Evolutionary conservation across 371 early-diverging fungal species (phyloP).

Genomic region (Choanephora cucurbitarum): DNA sequence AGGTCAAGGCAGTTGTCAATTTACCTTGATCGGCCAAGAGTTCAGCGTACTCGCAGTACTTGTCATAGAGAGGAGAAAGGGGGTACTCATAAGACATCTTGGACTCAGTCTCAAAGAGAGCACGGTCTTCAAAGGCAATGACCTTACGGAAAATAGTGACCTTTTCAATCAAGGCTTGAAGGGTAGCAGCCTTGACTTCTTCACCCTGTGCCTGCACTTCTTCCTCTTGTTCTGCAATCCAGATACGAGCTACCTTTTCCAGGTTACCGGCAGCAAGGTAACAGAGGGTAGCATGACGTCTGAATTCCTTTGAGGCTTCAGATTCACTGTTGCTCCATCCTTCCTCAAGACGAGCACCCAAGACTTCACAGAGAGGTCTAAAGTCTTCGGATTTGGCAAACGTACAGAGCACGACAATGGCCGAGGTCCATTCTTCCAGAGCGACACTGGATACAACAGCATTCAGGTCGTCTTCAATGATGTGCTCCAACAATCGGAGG

Average conservation of each 20-base stretch:
- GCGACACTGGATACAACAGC: conserved; percentile 81
- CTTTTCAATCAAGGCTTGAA: conserved; percentile 89
- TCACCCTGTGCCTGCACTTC: conserved; percentile 34
- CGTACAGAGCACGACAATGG: conserved; percentile 89
- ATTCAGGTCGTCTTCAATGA: conserved; percentile 78
- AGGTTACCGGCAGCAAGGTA: conserved; percentile 90
- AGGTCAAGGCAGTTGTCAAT: conserved; percentile 71
- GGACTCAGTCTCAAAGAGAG: conserved; percentile 57
- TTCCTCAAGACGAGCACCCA: conserved; percentile 72
- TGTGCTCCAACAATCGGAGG: conserved; percentile 78
- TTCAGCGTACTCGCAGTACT: conserved; percentile 87
- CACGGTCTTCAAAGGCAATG: conserved; percentile 67
- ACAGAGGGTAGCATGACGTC: conserved; percentile 81
- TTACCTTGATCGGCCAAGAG: conserved; percentile 78
- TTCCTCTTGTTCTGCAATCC: conserved; percentile 66
- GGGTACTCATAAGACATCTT: conserved; percentile 53
- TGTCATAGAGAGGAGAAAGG: conserved; percentile 78
- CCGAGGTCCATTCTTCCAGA: conserved; percentile 90
- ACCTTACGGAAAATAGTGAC: conserved; percentile 90
- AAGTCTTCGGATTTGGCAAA: conserved; percentile 84
- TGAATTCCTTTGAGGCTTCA: conserved; percentile 39
- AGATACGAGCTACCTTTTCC: conserved; percentile 82
- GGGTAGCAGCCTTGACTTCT: conserved; percentile 25
- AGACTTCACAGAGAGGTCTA: conserved; percentile 64
- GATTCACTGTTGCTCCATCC: conserved; percentile 40